phyloP scores from a whole-genome alignment of 179 eudicot genomes.

The Gypsophila paniculata region DNA sequence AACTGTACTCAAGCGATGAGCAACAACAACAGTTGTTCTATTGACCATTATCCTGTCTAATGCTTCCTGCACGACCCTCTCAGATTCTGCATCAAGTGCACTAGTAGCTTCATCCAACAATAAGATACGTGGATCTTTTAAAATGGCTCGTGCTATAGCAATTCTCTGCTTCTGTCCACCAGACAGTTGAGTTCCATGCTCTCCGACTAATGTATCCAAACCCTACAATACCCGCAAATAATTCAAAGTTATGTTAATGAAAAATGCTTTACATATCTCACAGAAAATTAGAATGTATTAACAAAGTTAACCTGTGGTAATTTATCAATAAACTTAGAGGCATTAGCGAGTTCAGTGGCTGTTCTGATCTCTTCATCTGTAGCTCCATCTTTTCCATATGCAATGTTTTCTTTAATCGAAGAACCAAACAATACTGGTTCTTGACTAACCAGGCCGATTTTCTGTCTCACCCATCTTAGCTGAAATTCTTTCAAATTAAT shows the following conservation, averaged over 20 bases:
- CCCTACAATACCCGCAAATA: conserved; percentile 34
- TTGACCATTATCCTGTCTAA: conserved; percentile 68
- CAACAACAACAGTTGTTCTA: conserved; percentile 67
- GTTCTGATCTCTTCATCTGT: conserved; percentile 25
- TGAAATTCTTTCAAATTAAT: conserved; percentile 25
- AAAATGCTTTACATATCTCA: neutral
- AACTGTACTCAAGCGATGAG: conserved; percentile 73
- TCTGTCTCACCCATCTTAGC: conserved; percentile 31
- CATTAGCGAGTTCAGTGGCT: conserved; percentile 29
- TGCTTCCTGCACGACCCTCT: conserved; percentile 75
- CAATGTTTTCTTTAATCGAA: conserved; percentile 29
- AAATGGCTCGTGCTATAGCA: conserved; percentile 73
- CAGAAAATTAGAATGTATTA: neutral
- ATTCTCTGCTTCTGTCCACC: conserved; percentile 77
- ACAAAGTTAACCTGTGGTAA: conserved; percentile 23
- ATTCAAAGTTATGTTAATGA: neutral
- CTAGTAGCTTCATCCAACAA: conserved; percentile 85
- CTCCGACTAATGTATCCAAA: conserved; percentile 63
- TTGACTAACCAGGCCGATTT: conserved; percentile 31
- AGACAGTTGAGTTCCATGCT: conserved; percentile 70
- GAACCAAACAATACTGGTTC: conserved; percentile 28
- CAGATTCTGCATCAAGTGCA: conserved; percentile 85
- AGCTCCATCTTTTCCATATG: conserved; percentile 28
- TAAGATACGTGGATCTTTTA: conserved; percentile 65
- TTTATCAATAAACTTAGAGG: conserved; percentile 26